Base-by-base conservation (phyloP, 192 early-diverging fungal genomes). In the Coemansia aciculifera region DNA sequence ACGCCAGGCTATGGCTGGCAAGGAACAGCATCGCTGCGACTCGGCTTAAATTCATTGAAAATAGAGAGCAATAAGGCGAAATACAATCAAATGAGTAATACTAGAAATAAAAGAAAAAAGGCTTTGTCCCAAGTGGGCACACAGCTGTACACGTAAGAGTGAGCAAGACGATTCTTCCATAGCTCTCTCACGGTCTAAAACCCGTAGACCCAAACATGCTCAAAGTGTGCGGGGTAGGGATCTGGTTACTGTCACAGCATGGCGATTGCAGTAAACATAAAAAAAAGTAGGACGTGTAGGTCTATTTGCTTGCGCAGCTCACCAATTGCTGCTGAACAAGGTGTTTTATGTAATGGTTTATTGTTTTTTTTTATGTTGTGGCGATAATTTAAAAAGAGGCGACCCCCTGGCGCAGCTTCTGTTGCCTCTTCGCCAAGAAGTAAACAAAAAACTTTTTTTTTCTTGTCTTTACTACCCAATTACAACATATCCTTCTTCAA, bases 1-100 rank as follows among this genome's bases (percentile, higher is more conserved):
- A 77, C 8, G 69, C 72, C 39, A 49, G 27, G 12, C 48, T 40
- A 11, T 42, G 48, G 8, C 40, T 42, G n/a, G 54, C 59, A 31
- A 70, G 32, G 19, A 73, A 43, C 10, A 78, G n/a, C 34, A 49
- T 27, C 10, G 38, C 57, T 6, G 52, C 13, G 31, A 17, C 29
- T 32, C 29, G 27, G 54, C 2, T 42, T 5, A 43, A 29, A 6
- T 23, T 62, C 39, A 42, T 62, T 21, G 23, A 2, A 10, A 5
- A 43, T 1, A 32, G 6, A 19, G 3, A 19, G 51, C 2, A 27
- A 27, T 49, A 49, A 32, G 27, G 7, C n/a, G n/a, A 37, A 8
- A 31, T 42, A 40, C 8, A 11, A 59, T 10, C 15, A 13, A 2
- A 54, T 54, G 9, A 1, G 9, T 24, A 13, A 6, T 4, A 17